phyloP scores from a whole-genome alignment of 2,329 filamentous ascomycete species.

The Rutstroemia sydowiana region DNA sequence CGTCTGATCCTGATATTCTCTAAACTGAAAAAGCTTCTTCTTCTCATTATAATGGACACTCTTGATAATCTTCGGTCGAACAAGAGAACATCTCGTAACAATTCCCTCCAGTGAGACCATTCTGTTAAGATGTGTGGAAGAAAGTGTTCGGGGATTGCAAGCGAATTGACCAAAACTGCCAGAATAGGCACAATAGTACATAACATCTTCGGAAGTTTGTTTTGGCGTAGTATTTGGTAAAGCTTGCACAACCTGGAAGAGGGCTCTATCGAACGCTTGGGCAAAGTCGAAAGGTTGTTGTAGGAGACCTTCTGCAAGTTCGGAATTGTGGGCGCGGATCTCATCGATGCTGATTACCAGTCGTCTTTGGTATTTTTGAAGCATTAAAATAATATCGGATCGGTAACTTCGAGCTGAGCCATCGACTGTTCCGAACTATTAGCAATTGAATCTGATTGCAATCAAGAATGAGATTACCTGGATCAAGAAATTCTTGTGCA shows the following conservation, averaged over 20 bases:
- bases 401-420: conserved; percentile 59
- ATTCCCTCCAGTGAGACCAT: conserved; percentile 98
- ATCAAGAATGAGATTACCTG: conserved; percentile 51
- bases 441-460: conserved; percentile 17
- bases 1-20: conserved; percentile 92
- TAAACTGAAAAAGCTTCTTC: conserved; percentile 77
- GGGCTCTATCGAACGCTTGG: conserved; percentile 79
- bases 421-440: conserved; percentile 16
- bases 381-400: conserved; percentile 76
- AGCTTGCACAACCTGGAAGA: conserved; percentile 81
- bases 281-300: conserved; percentile 82
- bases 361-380: conserved; percentile 58
- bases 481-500: conserved; percentile 90
- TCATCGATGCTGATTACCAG: conserved; percentile 78
- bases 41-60: conserved; percentile 94
- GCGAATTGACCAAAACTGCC: conserved; percentile 93
- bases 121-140: conserved; percentile 82
- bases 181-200: conserved; percentile 96
- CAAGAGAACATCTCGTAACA: conserved; percentile 90
- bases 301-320: conserved; percentile 72
- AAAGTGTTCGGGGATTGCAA: conserved; percentile 89
- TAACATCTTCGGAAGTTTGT: conserved; percentile 68
- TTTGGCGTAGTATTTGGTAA: conserved; percentile 68
- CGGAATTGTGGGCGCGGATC: conserved; percentile 77
- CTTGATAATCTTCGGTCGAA: conserved; percentile 94